These are phyloP conservation scores for Papiliotrema nemorosa DNA, from an alignment of 1,284 basidiomycete genomes.

Conservation along the genomic window DNA sequence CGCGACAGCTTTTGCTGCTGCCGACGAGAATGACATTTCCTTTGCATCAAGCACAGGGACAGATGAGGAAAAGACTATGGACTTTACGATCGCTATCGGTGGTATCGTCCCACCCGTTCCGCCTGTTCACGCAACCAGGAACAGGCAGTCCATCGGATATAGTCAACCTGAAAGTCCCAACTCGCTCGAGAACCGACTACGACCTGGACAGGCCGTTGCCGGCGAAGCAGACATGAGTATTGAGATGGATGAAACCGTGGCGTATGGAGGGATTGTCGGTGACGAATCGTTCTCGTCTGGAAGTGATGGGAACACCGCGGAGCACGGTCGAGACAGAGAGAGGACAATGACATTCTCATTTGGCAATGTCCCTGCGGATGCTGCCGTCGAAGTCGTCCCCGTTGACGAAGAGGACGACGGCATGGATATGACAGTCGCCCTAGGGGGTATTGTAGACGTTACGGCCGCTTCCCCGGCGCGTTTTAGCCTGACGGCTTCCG, in stretches of 20 bases:
- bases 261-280: slow-evolving; percentile 25
- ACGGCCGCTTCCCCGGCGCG: slow-evolving; percentile 3
- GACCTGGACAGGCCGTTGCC: slow-evolving; percentile 21
- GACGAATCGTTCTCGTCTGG: slow-evolving; percentile 9
- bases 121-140: slow-evolving; percentile 34
- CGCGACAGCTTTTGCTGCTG: slow-evolving; percentile 12
- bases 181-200: slow-evolving; percentile 10
- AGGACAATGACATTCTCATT: slow-evolving; percentile 15
- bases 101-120: slow-evolving; percentile 43
- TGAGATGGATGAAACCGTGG: slow-evolving; percentile 13
- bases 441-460: slow-evolving; percentile 34
- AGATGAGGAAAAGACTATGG: slow-evolving; percentile 50
- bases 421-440: slow-evolving; percentile 31
- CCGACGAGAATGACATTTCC: slow-evolving; percentile 13
- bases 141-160: slow-evolving; percentile 45
- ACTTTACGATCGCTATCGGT: slow-evolving; percentile 50
- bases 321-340: slow-evolving; percentile 11
- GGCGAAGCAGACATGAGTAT: slow-evolving; percentile 29
- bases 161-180: slow-evolving; percentile 23
- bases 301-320: slow-evolving; percentile 9
- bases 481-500: neutral
- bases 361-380: slow-evolving; percentile 29
- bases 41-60: slow-evolving; percentile 10
- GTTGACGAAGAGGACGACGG: slow-evolving; percentile 19
- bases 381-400: slow-evolving; percentile 32